Evolutionary conservation across 2,329 filamentous ascomycete species (phyloP).

Genomic region (Apiospora saccharicola): DNA sequence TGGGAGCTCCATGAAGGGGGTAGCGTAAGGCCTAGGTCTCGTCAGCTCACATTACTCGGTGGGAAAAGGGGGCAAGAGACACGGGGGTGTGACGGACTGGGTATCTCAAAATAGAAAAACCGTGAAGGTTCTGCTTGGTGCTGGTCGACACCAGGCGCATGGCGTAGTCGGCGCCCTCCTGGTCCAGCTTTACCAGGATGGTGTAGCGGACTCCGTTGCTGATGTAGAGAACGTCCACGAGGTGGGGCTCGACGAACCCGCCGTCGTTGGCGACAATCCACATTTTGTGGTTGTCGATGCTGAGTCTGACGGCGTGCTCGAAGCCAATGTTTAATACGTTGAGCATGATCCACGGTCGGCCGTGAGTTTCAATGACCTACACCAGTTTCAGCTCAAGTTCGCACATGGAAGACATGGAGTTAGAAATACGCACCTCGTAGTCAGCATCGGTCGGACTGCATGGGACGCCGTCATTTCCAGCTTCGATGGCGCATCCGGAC

Average conservation of each 20-base stretch:
- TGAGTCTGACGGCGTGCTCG: slow-evolving; percentile 31
- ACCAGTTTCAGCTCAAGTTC: not conserved
- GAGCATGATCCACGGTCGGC: slow-evolving; percentile 32
- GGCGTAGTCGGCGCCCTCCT: slow-evolving; percentile 33
- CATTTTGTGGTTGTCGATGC: slow-evolving; percentile 37
- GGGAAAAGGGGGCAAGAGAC: not conserved
- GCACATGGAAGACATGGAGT: too few relatives aligned
- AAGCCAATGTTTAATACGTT: slow-evolving; percentile 33
- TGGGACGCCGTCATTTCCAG: slow-evolving; percentile 24
- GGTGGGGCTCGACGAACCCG: slow-evolving; percentile 32
- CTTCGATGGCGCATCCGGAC: slow-evolving; percentile 28
- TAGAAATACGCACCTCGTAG: slow-evolving; percentile 20
- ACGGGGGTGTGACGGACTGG: slow-evolving; percentile 22
- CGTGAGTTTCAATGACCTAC: slow-evolving; percentile 31
- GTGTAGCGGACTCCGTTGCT: slow-evolving; percentile 33
- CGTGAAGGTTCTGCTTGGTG: slow-evolving; percentile 35
- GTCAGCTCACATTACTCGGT: not conserved
- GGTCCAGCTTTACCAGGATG: slow-evolving; percentile 33
- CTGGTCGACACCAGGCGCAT: slow-evolving; percentile 36
- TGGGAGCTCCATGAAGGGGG: slow-evolving; percentile 13
- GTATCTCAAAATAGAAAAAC: slow-evolving; percentile 33
- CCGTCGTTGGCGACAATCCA: slow-evolving; percentile 35
- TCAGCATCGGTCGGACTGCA: slow-evolving; percentile 25
- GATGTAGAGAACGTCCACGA: slow-evolving; percentile 29
- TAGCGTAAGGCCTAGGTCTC: not conserved